Evolutionary conservation across 1,284 basidiomycete species (phyloP).

Genomic region (Xerocomus amazonicus): DNA sequence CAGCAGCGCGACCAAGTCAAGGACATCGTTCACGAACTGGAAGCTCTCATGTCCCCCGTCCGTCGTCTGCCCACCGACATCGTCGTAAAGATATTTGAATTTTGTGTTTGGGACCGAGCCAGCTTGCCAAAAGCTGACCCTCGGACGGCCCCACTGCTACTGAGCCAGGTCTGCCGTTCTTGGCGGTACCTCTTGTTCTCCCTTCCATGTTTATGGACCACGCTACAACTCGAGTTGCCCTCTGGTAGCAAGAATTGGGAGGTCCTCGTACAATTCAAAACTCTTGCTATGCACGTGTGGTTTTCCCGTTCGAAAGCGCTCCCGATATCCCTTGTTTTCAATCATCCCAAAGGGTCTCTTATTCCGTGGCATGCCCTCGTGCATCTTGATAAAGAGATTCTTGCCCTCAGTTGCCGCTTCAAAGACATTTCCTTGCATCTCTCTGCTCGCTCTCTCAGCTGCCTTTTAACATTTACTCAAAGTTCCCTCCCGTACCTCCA

Average conservation of each 20-base stretch:
- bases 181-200: constrained; percentile 31
- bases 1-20: constrained; percentile 7
- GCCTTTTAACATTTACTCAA: constrained; percentile 31
- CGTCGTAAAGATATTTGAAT: constrained; percentile 27
- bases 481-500: constrained; percentile 22
- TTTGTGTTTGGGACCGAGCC: constrained; percentile 15
- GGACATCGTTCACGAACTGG: constrained; percentile 23
- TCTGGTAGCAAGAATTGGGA: constrained; percentile 22
- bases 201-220: constrained; percentile 27
- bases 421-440: constrained; percentile 24
- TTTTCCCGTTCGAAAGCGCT: constrained; percentile 30
- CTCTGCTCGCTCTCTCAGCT: constrained; percentile 25
- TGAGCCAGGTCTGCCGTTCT: constrained; percentile 29
- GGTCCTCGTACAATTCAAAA: constrained; percentile 25
- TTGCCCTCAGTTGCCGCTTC: constrained; percentile 22
- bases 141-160: constrained; percentile 21
- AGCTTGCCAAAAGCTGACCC: constrained; percentile 11
- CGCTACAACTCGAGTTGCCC: constrained; percentile 26
- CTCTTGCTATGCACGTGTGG: constrained; percentile 29
- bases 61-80: constrained; percentile 34
- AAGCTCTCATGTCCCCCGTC: constrained; percentile 31
- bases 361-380: constrained; percentile 30
- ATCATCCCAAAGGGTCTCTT: constrained; percentile 22
- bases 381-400: constrained; percentile 30
- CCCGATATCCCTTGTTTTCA: constrained; percentile 26